Evolutionary conservation across 768 basidiomycete genomes (phyloP).

Genomic region (Hemileccinum rubropunctum): DNA sequence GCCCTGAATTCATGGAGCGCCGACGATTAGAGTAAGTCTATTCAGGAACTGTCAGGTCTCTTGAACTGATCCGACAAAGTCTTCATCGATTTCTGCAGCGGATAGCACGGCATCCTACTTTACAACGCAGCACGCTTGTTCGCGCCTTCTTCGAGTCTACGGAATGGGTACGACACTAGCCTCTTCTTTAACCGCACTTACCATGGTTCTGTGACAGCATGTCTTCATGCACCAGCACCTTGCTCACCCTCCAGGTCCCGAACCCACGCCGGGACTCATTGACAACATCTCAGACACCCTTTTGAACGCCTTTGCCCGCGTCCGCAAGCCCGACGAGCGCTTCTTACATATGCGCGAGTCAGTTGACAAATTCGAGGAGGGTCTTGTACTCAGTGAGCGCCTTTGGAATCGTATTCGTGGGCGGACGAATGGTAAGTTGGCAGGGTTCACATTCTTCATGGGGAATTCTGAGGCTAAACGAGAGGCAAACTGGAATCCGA

Average conservation of each 20-base stretch:
- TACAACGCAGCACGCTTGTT: constrained; percentile 88
- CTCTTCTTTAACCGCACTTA: not conserved
- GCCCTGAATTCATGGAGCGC: constrained; percentile 95
- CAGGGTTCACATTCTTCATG: constrained; percentile 24
- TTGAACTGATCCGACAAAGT: constrained; percentile 39
- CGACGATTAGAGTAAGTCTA: constrained; percentile 76
- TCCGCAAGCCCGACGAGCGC: constrained; percentile 95
- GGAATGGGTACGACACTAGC: constrained; percentile 79
- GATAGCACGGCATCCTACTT: constrained; percentile 87
- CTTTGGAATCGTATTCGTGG: constrained; percentile 75
- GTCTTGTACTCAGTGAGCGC: constrained; percentile 77
- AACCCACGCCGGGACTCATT: constrained; percentile 74
- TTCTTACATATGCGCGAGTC: constrained; percentile 89
- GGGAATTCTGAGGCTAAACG: constrained; percentile 77
- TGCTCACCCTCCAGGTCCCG: constrained; percentile 88
- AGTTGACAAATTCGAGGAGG: constrained; percentile 96
- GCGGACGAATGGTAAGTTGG: constrained; percentile 79
- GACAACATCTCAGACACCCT: constrained; percentile 96
- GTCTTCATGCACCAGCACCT: constrained; percentile 97
- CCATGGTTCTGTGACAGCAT: constrained; percentile 49
- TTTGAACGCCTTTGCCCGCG: constrained; percentile 91
- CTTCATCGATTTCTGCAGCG: constrained; percentile 91
- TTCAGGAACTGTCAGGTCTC: not conserved
- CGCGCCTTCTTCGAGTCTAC: constrained; percentile 94
- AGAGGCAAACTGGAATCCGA: constrained; percentile 77